These are phyloP conservation scores for Agaricus bisporus DNA, from an alignment of 768 basidiomycete genomes.

Conservation along the genomic window DNA sequence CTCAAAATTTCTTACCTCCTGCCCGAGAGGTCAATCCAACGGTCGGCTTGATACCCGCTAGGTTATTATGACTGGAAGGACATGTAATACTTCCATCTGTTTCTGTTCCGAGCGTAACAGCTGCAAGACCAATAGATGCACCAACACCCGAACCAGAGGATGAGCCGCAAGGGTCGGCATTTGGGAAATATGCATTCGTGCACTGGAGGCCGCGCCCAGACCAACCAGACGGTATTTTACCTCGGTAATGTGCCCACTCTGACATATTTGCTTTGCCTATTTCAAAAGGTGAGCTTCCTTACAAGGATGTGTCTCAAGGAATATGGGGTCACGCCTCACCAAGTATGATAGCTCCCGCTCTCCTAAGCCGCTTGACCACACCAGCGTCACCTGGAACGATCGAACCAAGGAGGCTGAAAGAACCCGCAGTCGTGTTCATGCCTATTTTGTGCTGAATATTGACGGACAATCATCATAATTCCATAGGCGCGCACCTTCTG, in stretches of 20 bases:
- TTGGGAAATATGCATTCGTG: conserved; percentile 43
- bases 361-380: conserved; percentile 35
- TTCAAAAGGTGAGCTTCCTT: too few relatives aligned
- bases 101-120: conserved; percentile 43
- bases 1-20: conserved; percentile 34
- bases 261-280: conserved; percentile 53
- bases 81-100: conserved; percentile 52
- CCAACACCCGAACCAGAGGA: conserved; percentile 55
- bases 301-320: too few relatives aligned
- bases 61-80: conserved; percentile 45
- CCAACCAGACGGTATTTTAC: conserved; percentile 45
- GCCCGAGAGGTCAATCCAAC: conserved; percentile 54
- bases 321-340: conserved; percentile 19
- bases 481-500: conserved; percentile 26
- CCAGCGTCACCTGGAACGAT: conserved; percentile 40
- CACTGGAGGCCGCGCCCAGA: conserved; percentile 52
- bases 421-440: conserved; percentile 42
- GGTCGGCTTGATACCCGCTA: conserved; percentile 57
- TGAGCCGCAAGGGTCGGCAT: conserved; percentile 50
- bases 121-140: conserved; percentile 42
- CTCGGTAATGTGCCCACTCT: conserved; percentile 47
- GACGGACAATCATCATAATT: neutral
- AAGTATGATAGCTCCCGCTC: conserved; percentile 39
- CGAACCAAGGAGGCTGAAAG: conserved; percentile 34
- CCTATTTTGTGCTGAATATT: conserved; percentile 19